Base-by-base conservation (phyloP, 1,139 yeast species). In the Geotrichum bryndzae region DNA sequence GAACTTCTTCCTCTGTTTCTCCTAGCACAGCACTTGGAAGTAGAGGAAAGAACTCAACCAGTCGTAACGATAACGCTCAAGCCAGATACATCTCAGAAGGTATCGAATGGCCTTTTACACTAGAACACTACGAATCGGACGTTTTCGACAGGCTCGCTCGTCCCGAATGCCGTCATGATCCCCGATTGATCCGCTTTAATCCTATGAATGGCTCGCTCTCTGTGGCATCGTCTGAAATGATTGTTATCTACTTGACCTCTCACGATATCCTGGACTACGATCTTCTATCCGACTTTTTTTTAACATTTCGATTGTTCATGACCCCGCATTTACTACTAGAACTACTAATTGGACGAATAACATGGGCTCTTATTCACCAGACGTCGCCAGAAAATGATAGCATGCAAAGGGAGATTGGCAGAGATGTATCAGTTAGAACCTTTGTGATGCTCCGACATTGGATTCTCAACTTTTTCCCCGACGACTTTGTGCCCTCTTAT, bases 371-470 rank as follows among this genome's bases (percentile, higher is more conserved):
- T 69, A 15, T 33, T 11, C 29, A n/a, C 68, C 57, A 54, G 27
- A 10, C 52, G 76, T 71, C 70, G 78, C 72, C 69, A 79, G 73
- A 23, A 7, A 13, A 38, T 3, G 45, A 38, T n/a, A 38, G 45
- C 2, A 4, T 35, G 5, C 51, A 13, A n/a, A 54, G 35, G 41
- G 81, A 78, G 64, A 72, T 82, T 10, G 96, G 95, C 3, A 83
- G 86, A 66, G 78, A 88, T 58, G 87, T 88, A 1, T 77, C 90
- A n/a, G 82, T 92, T 51, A 81, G 98, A 67, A 87, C 96, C 0
- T 94, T 92, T 77, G 97, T 90, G 51, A 86, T 89, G 46, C 70
- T 94, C 57, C 82, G 98, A 69, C 96, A 90, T 74, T 94, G 98
- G 96, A 75, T 94, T 41, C 75, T 89, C 64, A 92, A 76, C 64